phyloP scores from a whole-genome alignment of 1,284 basidiomycete species.

The Stygiomarasmius scandens region DNA sequence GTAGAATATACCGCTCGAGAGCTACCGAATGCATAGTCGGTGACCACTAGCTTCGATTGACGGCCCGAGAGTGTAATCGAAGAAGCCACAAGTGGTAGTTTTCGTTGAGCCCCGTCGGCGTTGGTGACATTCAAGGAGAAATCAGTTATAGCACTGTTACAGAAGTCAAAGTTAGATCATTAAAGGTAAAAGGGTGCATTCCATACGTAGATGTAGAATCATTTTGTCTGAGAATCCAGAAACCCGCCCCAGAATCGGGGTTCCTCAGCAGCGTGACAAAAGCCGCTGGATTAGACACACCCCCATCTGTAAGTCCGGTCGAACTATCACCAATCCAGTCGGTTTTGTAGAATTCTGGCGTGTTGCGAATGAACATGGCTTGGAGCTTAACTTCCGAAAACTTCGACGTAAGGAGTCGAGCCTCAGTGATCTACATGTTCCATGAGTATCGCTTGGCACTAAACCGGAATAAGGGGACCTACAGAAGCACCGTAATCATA shows the following conservation, averaged over 20 bases:
- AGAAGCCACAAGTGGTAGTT: conserved; percentile 53
- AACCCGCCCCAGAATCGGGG: conserved; percentile 63
- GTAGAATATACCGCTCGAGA: conserved; percentile 66
- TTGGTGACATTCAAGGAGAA: conserved; percentile 64
- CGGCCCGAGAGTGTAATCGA: conserved; percentile 65
- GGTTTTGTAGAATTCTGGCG: conserved; percentile 76
- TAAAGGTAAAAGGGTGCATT: background rate
- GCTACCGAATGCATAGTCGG: conserved; percentile 65
- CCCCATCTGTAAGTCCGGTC: conserved; percentile 43
- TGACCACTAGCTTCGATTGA: conserved; percentile 70
- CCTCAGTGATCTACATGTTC: conserved; percentile 57
- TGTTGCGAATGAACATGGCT: conserved; percentile 73
- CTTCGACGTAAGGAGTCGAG: conserved; percentile 68
- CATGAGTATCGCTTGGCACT: background rate
- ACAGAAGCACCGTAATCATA: conserved; percentile 71
- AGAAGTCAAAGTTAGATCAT: conserved; percentile 1
- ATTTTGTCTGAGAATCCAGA: conserved; percentile 71
- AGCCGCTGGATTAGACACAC: conserved; percentile 49
- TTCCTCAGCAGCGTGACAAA: conserved; percentile 71
- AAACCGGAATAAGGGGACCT: conserved; percentile 18
- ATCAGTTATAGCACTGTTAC: conserved; percentile 43
- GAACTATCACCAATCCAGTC: conserved; percentile 68
- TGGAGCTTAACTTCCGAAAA: conserved; percentile 77
- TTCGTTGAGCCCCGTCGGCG: conserved; percentile 44
- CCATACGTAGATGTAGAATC: conserved; percentile 69